Percentiles rank a stretch among this genome's conserved stretches.
Evolutionary conservation across 1,284 basidiomycete species (phyloP).

Genomic region (Wolfiporia cocos): DNA sequence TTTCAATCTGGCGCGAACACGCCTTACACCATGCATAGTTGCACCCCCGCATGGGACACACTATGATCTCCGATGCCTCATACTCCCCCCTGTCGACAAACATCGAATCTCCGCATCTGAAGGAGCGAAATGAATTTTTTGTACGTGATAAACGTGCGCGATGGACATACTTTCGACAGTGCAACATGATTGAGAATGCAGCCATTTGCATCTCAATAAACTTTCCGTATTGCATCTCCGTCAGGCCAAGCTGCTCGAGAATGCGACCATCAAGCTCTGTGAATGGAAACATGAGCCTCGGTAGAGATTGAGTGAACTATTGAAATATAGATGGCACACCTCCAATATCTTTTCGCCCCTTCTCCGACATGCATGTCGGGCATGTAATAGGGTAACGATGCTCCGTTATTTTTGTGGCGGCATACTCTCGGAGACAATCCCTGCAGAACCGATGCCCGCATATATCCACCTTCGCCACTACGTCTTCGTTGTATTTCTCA

Average conservation of each 20-base stretch:
- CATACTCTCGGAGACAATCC: slow-evolving; percentile 40
- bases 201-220: slow-evolving; percentile 51
- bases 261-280: slow-evolving; percentile 38
- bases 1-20: slow-evolving; percentile 39
- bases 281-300: not conserved
- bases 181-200: slow-evolving; percentile 44
- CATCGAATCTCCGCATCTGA: slow-evolving; percentile 39
- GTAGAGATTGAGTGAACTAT: not conserved
- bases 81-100: slow-evolving; percentile 46
- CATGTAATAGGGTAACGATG: slow-evolving; percentile 57
- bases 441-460: slow-evolving; percentile 56
- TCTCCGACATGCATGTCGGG: slow-evolving; percentile 40
- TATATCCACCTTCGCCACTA: slow-evolving; percentile 35
- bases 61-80: slow-evolving; percentile 31
- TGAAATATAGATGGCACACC: slow-evolving; percentile 25
- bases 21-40: slow-evolving; percentile 45
- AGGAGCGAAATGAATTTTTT: not conserved
- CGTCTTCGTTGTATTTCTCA: slow-evolving; percentile 41
- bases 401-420: slow-evolving; percentile 41
- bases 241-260: slow-evolving; percentile 42
- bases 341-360: slow-evolving; percentile 26
- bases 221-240: slow-evolving; percentile 37
- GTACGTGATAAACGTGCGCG: not conserved
- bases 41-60: slow-evolving; percentile 41
- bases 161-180: slow-evolving; percentile 39